Percentiles rank a stretch among this genome's conserved stretches.
phyloP scores from a whole-genome alignment of 192 early-diverging fungal genomes.

The Coemansia furcata region DNA sequence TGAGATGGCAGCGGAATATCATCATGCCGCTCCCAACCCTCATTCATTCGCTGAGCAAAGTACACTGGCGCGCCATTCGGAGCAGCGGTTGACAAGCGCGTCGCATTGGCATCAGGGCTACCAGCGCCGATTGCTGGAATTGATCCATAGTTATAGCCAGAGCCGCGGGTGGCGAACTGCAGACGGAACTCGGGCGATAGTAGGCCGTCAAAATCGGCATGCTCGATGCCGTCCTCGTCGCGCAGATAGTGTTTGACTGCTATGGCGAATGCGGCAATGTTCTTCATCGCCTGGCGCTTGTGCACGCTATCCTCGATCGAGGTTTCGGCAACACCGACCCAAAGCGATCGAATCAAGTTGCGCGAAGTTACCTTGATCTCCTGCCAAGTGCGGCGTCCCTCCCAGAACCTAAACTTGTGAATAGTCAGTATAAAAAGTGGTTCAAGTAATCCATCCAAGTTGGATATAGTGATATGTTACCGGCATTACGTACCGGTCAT shows the following conservation, averaged over 20 bases:
- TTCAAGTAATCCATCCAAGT: background rate
- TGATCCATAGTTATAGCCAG: constrained; percentile 31
- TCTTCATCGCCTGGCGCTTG: constrained; percentile 71
- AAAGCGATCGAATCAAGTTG: constrained; percentile 74
- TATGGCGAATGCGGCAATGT: constrained; percentile 76
- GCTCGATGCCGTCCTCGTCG: constrained; percentile 64
- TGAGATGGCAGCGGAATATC: constrained; percentile 54
- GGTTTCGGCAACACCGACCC: constrained; percentile 63
- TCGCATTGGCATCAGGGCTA: background rate
- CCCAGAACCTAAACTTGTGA: constrained; percentile 50
- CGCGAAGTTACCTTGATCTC: constrained; percentile 66
- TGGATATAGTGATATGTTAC: background rate
- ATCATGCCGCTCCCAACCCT: constrained; percentile 35
- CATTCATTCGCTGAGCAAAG: constrained; percentile 22
- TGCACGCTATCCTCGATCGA: constrained; percentile 50
- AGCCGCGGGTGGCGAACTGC: constrained; percentile 33
- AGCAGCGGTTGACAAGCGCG: background rate
- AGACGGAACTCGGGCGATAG: constrained; percentile 48
- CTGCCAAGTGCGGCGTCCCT: constrained; percentile 83
- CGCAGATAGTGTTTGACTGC: constrained; percentile 84
- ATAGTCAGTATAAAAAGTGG: background rate
- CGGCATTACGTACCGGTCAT: constrained; percentile 60
- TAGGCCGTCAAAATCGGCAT: constrained; percentile 68
- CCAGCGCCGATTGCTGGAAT: constrained; percentile 7
- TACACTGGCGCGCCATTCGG: constrained; percentile 13